Conservation (phyloP, 2,329 filamentous ascomycete genomes). For the Aspergillus sp. region DNA sequence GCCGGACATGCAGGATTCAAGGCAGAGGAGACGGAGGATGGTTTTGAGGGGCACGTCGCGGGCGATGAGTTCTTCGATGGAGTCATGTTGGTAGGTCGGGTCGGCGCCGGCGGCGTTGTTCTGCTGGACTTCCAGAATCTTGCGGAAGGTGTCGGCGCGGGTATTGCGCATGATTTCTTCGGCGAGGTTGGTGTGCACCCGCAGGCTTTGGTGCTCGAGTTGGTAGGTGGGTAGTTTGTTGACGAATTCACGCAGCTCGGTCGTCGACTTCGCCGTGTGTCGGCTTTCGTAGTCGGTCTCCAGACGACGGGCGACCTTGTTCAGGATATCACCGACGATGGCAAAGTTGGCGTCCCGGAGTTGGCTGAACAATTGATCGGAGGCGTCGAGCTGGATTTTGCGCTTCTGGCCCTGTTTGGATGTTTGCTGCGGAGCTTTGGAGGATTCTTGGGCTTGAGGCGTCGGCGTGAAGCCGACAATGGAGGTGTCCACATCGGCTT, state of each 20-base stretch:
- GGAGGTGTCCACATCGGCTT: constrained; percentile 87
- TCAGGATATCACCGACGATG: constrained; percentile 83
- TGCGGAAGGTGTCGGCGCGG: constrained; percentile 82
- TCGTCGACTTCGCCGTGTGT: constrained; percentile 80
- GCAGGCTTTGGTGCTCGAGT: constrained; percentile 88
- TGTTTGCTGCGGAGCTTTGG: constrained; percentile 45
- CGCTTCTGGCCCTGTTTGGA: constrained; percentile 70
- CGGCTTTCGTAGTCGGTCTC: constrained; percentile 86
- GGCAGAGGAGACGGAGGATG: constrained; percentile 79
- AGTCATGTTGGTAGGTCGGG: constrained; percentile 82
- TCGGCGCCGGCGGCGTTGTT: constrained; percentile 90
- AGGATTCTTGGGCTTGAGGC: constrained; percentile 56
- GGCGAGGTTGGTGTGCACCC: constrained; percentile 84
- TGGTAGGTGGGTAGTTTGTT: constrained; percentile 88
- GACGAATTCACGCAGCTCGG: constrained; percentile 94
- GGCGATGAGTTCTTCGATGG: constrained; percentile 91
- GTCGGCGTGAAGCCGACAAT: constrained; percentile 70
- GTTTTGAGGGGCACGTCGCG: constrained; percentile 78
- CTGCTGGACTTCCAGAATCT: constrained; percentile 88
- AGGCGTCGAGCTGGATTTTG: constrained; percentile 84
- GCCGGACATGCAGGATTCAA: constrained; percentile 87
- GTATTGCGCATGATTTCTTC: constrained; percentile 96
- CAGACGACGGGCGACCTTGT: constrained; percentile 84
- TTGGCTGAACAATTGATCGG: constrained; percentile 83
- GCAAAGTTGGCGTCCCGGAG: constrained; percentile 93